Conservation (phyloP, 495 filamentous ascomycete genomes). For the Glonium stellatum region DNA sequence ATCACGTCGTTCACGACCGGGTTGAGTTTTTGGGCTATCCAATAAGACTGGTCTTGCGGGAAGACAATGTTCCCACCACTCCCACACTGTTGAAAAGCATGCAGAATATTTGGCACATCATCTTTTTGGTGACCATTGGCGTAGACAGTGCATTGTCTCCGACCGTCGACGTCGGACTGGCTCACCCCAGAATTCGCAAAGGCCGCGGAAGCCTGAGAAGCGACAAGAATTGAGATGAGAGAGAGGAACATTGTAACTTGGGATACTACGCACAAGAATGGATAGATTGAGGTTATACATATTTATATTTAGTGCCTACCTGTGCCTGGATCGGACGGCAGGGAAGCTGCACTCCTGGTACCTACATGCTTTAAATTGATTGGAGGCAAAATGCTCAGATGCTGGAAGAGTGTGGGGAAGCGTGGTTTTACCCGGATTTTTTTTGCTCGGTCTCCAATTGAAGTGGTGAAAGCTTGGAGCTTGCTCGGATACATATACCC, state of each 20-base stretch:
- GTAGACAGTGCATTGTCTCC: constrained; percentile 26
- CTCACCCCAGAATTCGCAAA: constrained; percentile 7
- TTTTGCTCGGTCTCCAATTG: background rate
- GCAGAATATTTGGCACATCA: constrained; percentile 46
- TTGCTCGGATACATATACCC: constrained; percentile 5
- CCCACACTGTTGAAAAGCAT: constrained; percentile 46
- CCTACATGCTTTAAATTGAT: background rate
- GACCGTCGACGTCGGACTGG: background rate
- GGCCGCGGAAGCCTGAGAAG: background rate
- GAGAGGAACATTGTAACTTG: background rate
- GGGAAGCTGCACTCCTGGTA: background rate
- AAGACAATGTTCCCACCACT: constrained; percentile 49
- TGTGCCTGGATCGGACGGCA: background rate
- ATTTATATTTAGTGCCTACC: background rate
- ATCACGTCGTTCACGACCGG: constrained; percentile 43
- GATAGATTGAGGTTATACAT: background rate
- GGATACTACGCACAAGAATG: background rate
- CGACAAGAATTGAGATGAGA: background rate
- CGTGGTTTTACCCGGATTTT: background rate
- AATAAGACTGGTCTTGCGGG: constrained; percentile 45
- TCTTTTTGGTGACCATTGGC: constrained; percentile 34
- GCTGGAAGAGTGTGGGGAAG: background rate
- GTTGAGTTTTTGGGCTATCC: constrained; percentile 45
- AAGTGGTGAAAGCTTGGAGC: background rate
- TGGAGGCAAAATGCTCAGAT: background rate